Evolutionary conservation across 177 flowering plant genomes (phyloP), one percentile per base, ranked within the genome.

Genomic region (Tripterygium wilfordii): DNA sequence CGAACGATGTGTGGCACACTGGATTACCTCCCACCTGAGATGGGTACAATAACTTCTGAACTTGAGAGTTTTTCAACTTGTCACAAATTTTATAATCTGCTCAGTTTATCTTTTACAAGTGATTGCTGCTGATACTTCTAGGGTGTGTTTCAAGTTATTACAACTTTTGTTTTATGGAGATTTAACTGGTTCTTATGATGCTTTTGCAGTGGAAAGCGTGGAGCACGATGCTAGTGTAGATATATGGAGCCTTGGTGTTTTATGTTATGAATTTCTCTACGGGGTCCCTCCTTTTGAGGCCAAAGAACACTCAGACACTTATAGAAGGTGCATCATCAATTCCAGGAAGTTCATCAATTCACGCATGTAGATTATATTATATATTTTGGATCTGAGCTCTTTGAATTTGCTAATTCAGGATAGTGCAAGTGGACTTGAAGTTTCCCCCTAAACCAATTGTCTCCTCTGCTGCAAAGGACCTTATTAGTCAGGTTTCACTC

Each of bases 281-380:
- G 99, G 99, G 24, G 79, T 83, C 19, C 99, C 99, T 43, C 99
- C 99, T 22, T 94, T 94, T 68, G 99, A 94, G 60, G 99, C 95
- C 29, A 83, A 81, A 62, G 95, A 94, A 56, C 97, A 94, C 60
- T 86, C 99, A 0, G 99, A 94, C 58, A 94, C 99, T 13, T 94
- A 94, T 17, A 70, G 82, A 72, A 94, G 99, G 99, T 87, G 60
- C 53, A 36, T n/a, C 12, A 12, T 30, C 33, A 30, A 6, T 30
- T 30, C n/a, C n/a, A n/a, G n/a, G n/a, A n/a, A n/a, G n/a, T n/a
- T n/a, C n/a, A n/a, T n/a, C n/a, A n/a, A n/a, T n/a, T n/a, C n/a
- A n/a, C n/a, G n/a, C n/a, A n/a, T n/a, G n/a, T n/a, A n/a, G n/a
- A n/a, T n/a, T n/a, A n/a, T n/a, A n/a, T n/a, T n/a, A n/a, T n/a